These are phyloP conservation scores for Brassica hybrid DNA, from an alignment of 441 rosid genomes.

Conservation along the genomic window DNA sequence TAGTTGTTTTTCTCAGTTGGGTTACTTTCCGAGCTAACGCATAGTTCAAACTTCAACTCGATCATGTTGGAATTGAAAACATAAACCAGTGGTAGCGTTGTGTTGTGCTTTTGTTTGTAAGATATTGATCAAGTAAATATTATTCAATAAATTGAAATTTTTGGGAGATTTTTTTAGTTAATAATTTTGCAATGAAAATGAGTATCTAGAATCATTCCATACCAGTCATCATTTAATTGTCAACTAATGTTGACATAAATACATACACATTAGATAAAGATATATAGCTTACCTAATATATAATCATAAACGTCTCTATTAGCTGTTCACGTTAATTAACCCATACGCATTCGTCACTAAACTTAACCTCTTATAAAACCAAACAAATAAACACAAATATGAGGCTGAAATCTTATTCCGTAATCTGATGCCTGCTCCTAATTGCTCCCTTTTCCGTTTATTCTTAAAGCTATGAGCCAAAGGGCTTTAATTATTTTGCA, in stretches of 20 bases:
- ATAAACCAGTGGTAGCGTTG: background rate
- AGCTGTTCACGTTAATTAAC: conserved; percentile 40
- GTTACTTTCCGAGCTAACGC: conserved; percentile 18
- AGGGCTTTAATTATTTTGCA: conserved; percentile 12
- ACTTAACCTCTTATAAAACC: conserved; percentile 3
- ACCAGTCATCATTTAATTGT: conserved; percentile 17
- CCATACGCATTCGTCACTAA: conserved; percentile 35
- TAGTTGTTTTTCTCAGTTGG: background rate
- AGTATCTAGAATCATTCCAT: conserved; percentile 16
- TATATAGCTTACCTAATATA: conserved; percentile 38
- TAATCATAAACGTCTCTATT: conserved; percentile 33
- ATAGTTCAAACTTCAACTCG: conserved; percentile 12
- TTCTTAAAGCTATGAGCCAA: background rate
- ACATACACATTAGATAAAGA: conserved; percentile 8
- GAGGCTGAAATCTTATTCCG: conserved; percentile 20
- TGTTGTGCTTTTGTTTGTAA: background rate
- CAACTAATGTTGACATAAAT: conserved; percentile 20
- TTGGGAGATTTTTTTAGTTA: background rate
- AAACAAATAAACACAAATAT: conserved; percentile 29
- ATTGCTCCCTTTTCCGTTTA: background rate
- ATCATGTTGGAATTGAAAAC: conserved; percentile 1
- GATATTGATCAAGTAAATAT: background rate
- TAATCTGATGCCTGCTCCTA: too few relatives aligned
- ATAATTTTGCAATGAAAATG: conserved; percentile 5
- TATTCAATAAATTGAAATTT: background rate